phyloP scores from a whole-genome alignment of 2,329 filamentous ascomycete species.

The Colletotrichum paranaense region DNA sequence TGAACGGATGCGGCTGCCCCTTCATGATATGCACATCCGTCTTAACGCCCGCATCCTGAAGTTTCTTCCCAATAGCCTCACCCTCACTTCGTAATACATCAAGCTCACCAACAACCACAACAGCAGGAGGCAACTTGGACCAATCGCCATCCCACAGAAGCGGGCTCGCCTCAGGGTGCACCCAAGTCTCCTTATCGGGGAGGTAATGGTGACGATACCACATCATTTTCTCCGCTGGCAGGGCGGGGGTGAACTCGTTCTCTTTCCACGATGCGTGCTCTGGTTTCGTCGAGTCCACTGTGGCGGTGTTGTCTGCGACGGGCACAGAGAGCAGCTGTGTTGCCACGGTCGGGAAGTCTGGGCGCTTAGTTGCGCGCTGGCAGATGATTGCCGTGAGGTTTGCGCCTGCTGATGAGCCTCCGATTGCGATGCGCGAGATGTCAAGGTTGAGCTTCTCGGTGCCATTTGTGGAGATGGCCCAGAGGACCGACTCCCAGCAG shows the following conservation, averaged over 20 bases:
- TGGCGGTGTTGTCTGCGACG: constrained; percentile 69
- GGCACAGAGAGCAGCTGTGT: constrained; percentile 67
- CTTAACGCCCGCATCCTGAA: constrained; percentile 57
- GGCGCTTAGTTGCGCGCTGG: constrained; percentile 57
- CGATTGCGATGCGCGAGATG: constrained; percentile 55
- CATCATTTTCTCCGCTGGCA: constrained; percentile 68
- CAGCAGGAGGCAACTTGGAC: constrained; percentile 59
- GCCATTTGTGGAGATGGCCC: constrained; percentile 46
- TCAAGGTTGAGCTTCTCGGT: constrained; percentile 51
- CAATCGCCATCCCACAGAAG: constrained; percentile 63
- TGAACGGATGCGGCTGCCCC: constrained; percentile 68
- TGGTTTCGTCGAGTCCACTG: constrained; percentile 49
- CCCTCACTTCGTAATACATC: constrained; percentile 68
- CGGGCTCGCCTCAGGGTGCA: constrained; percentile 64
- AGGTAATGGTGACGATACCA: constrained; percentile 71
- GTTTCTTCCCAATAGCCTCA: constrained; percentile 60
- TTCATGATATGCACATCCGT: constrained; percentile 62
- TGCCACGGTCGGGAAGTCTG: constrained; percentile 43
- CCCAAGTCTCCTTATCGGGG: constrained; percentile 56
- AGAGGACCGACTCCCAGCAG: constrained; percentile 65
- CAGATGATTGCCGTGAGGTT: constrained; percentile 64
- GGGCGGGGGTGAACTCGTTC: constrained; percentile 62
- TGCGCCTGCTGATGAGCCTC: constrained; percentile 57
- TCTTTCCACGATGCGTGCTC: constrained; percentile 58
- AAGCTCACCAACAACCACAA: constrained; percentile 65